Evolutionary conservation across 1,139 yeast genomes (phyloP).

Genomic region (Saccharomycopsis crataegensis): DNA sequence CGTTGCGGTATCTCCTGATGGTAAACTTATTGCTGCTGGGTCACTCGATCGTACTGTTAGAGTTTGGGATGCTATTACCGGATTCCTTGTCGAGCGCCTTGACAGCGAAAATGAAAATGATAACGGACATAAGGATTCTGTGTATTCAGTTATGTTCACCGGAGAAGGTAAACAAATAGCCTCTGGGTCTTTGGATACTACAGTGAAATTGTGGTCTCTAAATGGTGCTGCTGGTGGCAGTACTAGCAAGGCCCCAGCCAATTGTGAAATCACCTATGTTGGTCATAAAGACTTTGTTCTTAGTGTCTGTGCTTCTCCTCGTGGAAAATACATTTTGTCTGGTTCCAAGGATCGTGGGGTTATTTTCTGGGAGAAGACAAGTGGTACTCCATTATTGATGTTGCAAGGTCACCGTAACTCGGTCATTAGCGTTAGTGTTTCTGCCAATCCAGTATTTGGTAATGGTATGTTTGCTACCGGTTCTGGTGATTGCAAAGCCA

Average conservation of each 20-base stretch:
- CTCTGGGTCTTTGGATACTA: conserved; percentile 90
- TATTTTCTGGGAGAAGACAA: conserved; percentile 89
- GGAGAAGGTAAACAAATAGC: conserved; percentile 90
- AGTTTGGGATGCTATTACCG: conserved; percentile 95
- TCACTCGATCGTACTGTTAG: conserved; percentile 92
- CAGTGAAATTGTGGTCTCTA: conserved; percentile 93
- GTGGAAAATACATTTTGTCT: conserved; percentile 82
- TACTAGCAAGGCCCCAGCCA: conserved; percentile 42
- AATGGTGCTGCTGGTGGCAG: conserved; percentile 27
- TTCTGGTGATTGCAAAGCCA: conserved; percentile 94
- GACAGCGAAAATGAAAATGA: conserved; percentile 84
- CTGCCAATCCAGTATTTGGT: conserved; percentile 65
- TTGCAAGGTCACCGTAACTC: conserved; percentile 96
- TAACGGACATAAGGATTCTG: conserved; percentile 95
- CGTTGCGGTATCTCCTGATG: conserved; percentile 95
- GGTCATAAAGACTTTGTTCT: conserved; percentile 97
- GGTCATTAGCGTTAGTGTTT: conserved; percentile 90
- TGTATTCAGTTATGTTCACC: conserved; percentile 89
- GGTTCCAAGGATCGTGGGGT: conserved; percentile 98
- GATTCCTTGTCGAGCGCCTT: conserved; percentile 84
- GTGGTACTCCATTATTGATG: conserved; percentile 92
- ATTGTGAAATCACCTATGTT: conserved; percentile 86
- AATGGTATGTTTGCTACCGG: conserved; percentile 88
- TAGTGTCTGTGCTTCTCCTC: conserved; percentile 91
- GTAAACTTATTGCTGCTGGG: conserved; percentile 92